Base-by-base conservation (phyloP, 805 yeast species). In the Sugiyamaella marilandica region DNA sequence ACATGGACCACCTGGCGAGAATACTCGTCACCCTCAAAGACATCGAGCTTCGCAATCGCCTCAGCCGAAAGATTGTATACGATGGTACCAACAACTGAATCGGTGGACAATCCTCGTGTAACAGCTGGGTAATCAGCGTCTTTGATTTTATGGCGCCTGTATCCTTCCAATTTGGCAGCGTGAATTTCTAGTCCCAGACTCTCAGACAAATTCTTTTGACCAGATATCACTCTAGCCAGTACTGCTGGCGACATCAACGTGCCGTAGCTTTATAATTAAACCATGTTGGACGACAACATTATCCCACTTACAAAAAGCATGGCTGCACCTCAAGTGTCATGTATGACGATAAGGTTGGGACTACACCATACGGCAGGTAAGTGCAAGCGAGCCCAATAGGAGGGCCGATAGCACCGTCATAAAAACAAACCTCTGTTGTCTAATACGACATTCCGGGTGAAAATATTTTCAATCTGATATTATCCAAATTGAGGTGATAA, bases 21-120 rank as follows among this genome's bases (percentile, higher is more conserved):
- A 35, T 63, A 63, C 29, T 62, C 62, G 33, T 53, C 59, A 10
- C 65, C 66, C 52, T 63, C 67, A 51, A 63, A 63, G 34, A 52
- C 26, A 47, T 63, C 67, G 21, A 62, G 45, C 29, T 51, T 55
- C 7, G 33, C 18, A 13, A 62, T n/a, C 21, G 62, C 59, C 10
- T 37, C 52, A 1, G 18, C 50, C 10, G 55, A 51, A 9, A 62
- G 41, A 13, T 55, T 51, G 34, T 55, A 55, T 10, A 55, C 61
- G 1, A 62, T 52, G 10, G 53, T 49, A 1, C 65, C 65, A 5
- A 32, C 10, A 2, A 62, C 64, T 4, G 39, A 50, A 8, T 26
- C 41, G 3, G 13, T 16, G 9, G 32, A 41, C 4, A 10, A 21
- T 11, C 50, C 45, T 26, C 8, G 13, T 35, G 52, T 49, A 32